Conservation (phyloP, 306 rosid species). For the Prinsepia uniflora region DNA sequence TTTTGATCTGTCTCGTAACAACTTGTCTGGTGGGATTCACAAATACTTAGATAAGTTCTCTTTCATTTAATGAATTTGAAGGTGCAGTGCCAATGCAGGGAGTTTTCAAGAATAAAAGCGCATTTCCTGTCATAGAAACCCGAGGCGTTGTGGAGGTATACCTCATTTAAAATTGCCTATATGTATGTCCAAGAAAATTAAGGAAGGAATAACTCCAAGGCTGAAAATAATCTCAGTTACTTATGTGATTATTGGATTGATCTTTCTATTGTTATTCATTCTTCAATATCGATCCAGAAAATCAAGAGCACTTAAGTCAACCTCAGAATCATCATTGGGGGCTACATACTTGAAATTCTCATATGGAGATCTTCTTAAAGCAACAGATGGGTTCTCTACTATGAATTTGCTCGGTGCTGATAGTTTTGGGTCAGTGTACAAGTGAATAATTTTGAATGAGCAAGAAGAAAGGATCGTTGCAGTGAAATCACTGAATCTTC, state of each 20-base stretch:
- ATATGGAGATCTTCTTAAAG: not conserved
- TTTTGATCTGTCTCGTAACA: slow-evolving; percentile 28
- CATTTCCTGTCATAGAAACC: not conserved
- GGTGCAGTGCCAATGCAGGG: slow-evolving; percentile 24
- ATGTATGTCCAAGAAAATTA: not conserved
- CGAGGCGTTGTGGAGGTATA: slow-evolving; percentile 10
- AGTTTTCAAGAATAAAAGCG: slow-evolving; percentile 21
- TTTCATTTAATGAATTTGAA: slow-evolving; percentile 26
- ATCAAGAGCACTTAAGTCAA: too few relatives aligned
- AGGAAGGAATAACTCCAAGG: not conserved
- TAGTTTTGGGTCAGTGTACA: not conserved
- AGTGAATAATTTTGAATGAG: too few relatives aligned
- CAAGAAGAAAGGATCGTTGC: too few relatives aligned
- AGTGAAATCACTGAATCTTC: too few relatives aligned
- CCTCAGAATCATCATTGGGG: too few relatives aligned
- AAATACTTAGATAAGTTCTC: not conserved
- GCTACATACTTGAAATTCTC: not conserved
- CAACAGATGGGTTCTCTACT: not conserved
- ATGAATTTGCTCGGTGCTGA: not conserved
- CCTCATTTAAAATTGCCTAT: not conserved
- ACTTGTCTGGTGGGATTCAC: slow-evolving; percentile 22
- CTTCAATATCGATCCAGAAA: too few relatives aligned
- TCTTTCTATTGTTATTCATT: too few relatives aligned
- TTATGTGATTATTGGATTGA: too few relatives aligned
- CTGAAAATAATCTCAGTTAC: not conserved